Conservation (phyloP, 2,329 filamentous ascomycete genomes). For the Phoma sp. region DNA sequence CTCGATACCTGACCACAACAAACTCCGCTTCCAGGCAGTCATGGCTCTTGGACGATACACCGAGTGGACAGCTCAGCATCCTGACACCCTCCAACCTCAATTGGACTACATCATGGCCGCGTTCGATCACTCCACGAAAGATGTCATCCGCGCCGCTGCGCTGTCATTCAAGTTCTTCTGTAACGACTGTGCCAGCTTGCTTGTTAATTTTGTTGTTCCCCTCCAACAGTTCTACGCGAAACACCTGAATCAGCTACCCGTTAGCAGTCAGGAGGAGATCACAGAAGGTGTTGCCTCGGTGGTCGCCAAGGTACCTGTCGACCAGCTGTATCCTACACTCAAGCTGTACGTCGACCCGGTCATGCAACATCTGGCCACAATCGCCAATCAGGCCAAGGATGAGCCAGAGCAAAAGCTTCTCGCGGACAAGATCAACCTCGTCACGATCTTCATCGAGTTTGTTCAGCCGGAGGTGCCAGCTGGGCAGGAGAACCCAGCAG, state of each 20-base stretch:
- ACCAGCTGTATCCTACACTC: conserved; percentile 82
- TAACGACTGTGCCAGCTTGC: conserved; percentile 86
- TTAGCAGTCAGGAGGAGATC: conserved; percentile 90
- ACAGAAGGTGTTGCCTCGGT: conserved; percentile 95
- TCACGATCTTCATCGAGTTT: conserved; percentile 86
- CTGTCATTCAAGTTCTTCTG: conserved; percentile 98
- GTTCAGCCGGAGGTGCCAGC: conserved; percentile 77
- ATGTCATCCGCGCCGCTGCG: conserved; percentile 89
- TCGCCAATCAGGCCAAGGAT: conserved; percentile 84
- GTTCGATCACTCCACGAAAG: conserved; percentile 86
- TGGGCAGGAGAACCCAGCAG: conserved; percentile 79
- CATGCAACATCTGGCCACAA: conserved; percentile 81
- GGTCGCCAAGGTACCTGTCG: conserved; percentile 81
- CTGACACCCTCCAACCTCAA: conserved; percentile 89
- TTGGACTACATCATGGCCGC: conserved; percentile 95
- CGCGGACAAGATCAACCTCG: conserved; percentile 89
- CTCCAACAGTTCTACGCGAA: conserved; percentile 92
- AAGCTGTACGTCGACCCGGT: conserved; percentile 95
- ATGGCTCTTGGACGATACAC: conserved; percentile 98
- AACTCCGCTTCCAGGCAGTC: conserved; percentile 97
- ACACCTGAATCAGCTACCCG: conserved; percentile 84
- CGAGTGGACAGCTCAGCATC: conserved; percentile 95
- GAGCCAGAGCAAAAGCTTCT: conserved; percentile 85
- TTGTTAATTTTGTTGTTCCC: conserved; percentile 83
- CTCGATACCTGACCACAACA: conserved; percentile 93